Conservation (phyloP, 805 yeast genomes). For the Lipomyces sp. region DNA sequence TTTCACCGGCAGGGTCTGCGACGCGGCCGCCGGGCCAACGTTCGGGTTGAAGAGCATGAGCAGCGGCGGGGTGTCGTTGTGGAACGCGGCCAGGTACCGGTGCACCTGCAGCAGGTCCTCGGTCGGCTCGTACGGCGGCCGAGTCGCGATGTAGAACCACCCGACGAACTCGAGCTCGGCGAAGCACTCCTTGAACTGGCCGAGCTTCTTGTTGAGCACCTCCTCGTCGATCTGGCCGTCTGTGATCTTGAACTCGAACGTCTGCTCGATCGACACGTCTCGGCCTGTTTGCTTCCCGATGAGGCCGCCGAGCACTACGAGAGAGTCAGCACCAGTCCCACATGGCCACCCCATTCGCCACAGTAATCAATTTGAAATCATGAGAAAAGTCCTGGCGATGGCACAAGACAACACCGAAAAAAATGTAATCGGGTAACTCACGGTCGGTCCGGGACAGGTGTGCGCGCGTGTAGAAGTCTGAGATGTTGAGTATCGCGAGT, state of each 20-base stretch:
- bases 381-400: no score
- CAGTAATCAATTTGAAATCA: background rate
- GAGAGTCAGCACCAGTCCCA: no score
- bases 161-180: slow-evolving; percentile 38
- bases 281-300: slow-evolving; percentile 36
- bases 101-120: slow-evolving; percentile 19
- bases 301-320: slow-evolving; percentile 38
- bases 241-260: slow-evolving; percentile 34
- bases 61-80: slow-evolving; percentile 26
- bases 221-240: slow-evolving; percentile 31
- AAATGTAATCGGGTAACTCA: slow-evolving; percentile 16
- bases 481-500: slow-evolving; percentile 38
- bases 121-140: slow-evolving; percentile 29
- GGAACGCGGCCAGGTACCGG: slow-evolving; percentile 17
- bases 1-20: slow-evolving; percentile 18
- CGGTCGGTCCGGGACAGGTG: slow-evolving; percentile 19
- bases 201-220: slow-evolving; percentile 29
- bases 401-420: no score
- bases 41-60: slow-evolving; percentile 18
- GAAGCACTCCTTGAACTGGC: slow-evolving; percentile 34
- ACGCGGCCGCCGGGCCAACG: background rate
- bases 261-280: slow-evolving; percentile 35
- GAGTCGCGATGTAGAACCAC: slow-evolving; percentile 34
- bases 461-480: slow-evolving; percentile 38
- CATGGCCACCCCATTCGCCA: background rate